Evolutionary conservation across 2,329 filamentous ascomycete genomes (phyloP), one percentile per base, ranked within the genome.

Genomic region (Aspergillus pseudonomiae): DNA sequence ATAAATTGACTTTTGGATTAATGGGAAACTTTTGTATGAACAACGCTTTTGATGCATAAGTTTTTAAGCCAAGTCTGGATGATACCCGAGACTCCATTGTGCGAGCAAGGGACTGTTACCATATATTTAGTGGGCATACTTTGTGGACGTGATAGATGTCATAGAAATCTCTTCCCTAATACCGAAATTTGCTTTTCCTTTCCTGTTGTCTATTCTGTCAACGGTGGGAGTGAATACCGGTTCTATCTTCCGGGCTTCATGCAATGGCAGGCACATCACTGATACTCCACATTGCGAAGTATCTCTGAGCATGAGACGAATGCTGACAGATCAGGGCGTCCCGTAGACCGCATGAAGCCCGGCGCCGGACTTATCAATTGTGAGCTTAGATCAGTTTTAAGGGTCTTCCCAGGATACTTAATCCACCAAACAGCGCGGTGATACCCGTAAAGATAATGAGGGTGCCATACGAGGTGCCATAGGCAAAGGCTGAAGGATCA

Each of bases 381-480:
- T 26, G 6, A 26, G 24, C 16, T 36, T 54, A 54, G 2, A 36
- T 28, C 28, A 54, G 52, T 28, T 54, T 54, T 2, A 54, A 14
- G 10, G 52, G 52, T 12, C 52, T 24, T 14, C 30, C 52, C 5
- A 54, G 3, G 12, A 54, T 36, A 19, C 52, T 54, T 12, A 54
- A 14, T 12, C 52, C 52, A 9, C 52, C 52, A 24, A 54, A 16
- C 2, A 54, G 19, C 7, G 52, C 53, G 19, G 69, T 68, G 21
- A 68, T 43, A 0, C 73, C 73, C 3, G 73, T 75, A 34, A 75
- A 75, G 14, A 72, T 63, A 60, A 74, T 75, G 54, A 75, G 62
- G 11, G 66, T 65, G 3, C 73, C 72, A 60, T 71, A 75, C 1
- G 70, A 67, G 56, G 68, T 71, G 0, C 72, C 74, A 63, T 73